Evolutionary conservation across 805 yeast species (phyloP).

Genomic region (Zygoascus bituminiphila): DNA sequence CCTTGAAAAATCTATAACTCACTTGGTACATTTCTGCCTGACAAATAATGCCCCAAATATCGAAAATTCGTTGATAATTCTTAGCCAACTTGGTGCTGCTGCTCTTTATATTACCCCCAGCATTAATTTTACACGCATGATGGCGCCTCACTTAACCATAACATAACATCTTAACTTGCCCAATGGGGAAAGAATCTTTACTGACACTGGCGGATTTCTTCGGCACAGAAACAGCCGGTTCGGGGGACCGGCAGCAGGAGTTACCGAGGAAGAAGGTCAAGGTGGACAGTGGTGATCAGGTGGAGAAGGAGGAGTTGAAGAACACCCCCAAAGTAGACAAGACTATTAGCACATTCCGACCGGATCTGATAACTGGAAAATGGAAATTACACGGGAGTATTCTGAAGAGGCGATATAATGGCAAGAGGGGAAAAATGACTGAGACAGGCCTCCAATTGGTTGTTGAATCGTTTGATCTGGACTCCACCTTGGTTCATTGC

Average conservation of each 20-base stretch:
- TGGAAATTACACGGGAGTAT: neutral
- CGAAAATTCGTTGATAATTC: neutral
- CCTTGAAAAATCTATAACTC: neutral
- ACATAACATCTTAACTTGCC: neutral
- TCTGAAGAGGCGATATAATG: neutral
- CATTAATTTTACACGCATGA: neutral
- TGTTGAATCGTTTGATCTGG: conserved; percentile 77
- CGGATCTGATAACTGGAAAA: neutral
- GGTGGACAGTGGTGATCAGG: neutral
- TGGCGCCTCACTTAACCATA: neutral
- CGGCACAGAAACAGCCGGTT: neutral
- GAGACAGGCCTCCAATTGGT: neutral
- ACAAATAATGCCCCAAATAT: too few species aligned
- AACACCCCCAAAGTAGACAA: neutral
- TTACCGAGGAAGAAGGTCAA: neutral
- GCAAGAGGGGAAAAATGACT: neutral
- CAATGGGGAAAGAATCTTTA: neutral
- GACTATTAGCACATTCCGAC: too few species aligned
- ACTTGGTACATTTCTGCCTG: neutral
- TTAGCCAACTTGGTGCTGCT: too few species aligned
- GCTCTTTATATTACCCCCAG: neutral
- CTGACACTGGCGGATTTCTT: neutral
- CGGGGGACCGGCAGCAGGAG: neutral
- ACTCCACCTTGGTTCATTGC: conserved; percentile 65
- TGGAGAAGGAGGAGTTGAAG: neutral